A percentile compares a stretch with the other conserved stretches of the same genome.
phyloP scores from a whole-genome alignment of 768 basidiomycete genomes.

The Russula vinacea region DNA sequence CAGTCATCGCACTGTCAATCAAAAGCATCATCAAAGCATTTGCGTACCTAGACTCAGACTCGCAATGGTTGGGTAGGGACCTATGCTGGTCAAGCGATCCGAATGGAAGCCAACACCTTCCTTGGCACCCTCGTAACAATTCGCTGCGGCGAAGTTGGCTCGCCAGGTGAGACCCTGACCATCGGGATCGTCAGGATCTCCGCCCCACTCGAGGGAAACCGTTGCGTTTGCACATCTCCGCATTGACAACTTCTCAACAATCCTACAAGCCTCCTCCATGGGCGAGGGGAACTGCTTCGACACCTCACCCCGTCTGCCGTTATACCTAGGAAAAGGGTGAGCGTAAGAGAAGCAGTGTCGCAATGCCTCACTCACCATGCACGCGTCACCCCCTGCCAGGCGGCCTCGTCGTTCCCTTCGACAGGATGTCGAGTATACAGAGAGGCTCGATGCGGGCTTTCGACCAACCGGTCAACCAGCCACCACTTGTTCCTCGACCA shows the following conservation, averaged over 20 bases:
- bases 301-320: slow-evolving; percentile 59
- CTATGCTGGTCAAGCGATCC: slow-evolving; percentile 76
- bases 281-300: slow-evolving; percentile 56
- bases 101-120: slow-evolving; percentile 82
- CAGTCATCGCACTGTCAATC: not conserved
- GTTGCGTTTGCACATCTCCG: slow-evolving; percentile 60
- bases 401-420: slow-evolving; percentile 40
- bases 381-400: slow-evolving; percentile 70
- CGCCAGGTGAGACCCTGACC: slow-evolving; percentile 48
- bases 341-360: slow-evolving; percentile 1
- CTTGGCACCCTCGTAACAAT: slow-evolving; percentile 78
- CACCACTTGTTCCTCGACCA: slow-evolving; percentile 84
- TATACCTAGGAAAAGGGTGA: slow-evolving; percentile 55
- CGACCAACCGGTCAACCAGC: slow-evolving; percentile 76
- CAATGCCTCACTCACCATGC: slow-evolving; percentile 56
- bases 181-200: slow-evolving; percentile 30
- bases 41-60: slow-evolving; percentile 71
- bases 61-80: slow-evolving; percentile 82
- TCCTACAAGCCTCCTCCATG: slow-evolving; percentile 78
- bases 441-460: slow-evolving; percentile 79
- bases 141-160: slow-evolving; percentile 83
- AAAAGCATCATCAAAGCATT: not conserved
- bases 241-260: slow-evolving; percentile 69
- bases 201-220: slow-evolving; percentile 66
- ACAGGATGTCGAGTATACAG: slow-evolving; percentile 57